A percentile compares a stretch with the other conserved stretches of the same genome.
Conservation (phyloP, 1,284 basidiomycete species). For the Heterobasidion parviporum region DNA sequence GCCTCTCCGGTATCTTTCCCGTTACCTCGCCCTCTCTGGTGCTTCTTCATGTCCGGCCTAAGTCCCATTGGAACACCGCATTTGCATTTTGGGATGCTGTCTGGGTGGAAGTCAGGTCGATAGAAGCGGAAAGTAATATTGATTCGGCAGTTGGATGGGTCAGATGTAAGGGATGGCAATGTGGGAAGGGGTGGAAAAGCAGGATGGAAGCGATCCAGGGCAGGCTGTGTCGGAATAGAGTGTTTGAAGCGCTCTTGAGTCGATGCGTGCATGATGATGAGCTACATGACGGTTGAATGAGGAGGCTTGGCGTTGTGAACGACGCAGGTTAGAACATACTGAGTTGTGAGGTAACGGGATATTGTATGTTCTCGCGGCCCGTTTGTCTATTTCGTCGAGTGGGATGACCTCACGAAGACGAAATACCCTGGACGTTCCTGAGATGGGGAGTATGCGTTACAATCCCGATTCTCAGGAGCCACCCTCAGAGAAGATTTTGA, state of each 20-base stretch:
- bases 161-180: constrained; percentile 14
- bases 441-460: neutral
- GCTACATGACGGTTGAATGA: constrained; percentile 26
- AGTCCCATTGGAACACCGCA: constrained; percentile 75
- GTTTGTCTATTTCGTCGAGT: constrained; percentile 41
- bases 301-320: neutral
- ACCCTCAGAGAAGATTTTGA: constrained; percentile 4
- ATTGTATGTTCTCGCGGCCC: constrained; percentile 72
- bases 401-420: constrained; percentile 71
- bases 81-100: constrained; percentile 63
- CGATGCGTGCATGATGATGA: constrained; percentile 88
- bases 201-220: constrained; percentile 73
- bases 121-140: constrained; percentile 90
- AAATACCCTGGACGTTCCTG: constrained; percentile 69
- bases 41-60: constrained; percentile 73
- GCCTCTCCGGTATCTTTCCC: neutral
- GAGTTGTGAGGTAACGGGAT: constrained; percentile 81
- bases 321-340: constrained; percentile 25
- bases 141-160: constrained; percentile 63
- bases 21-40: constrained; percentile 18
- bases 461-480: neutral
- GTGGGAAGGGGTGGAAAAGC: constrained; percentile 34
- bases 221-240: constrained; percentile 65
- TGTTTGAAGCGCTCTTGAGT: constrained; percentile 89
- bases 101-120: constrained; percentile 75